Base-by-base conservation (phyloP, 306 rosid genomes). In the Sechiopsis laciniata region DNA sequence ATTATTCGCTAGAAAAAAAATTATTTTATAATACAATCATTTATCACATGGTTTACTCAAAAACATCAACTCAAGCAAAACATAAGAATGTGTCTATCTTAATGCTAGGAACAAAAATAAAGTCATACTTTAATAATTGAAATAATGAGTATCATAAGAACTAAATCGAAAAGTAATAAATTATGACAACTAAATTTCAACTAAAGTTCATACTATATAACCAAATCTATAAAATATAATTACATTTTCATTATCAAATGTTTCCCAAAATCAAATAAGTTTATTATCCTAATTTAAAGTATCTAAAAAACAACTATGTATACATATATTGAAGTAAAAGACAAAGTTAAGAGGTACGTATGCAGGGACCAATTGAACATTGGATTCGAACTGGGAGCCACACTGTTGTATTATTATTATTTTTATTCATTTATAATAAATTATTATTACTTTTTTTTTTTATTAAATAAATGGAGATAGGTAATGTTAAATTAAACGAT, bases 341-440 rank as follows among this genome's bases (percentile, higher is more conserved):
- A 42, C n/a, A 42, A 20, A 20, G 6, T 11, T 19, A 19, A 45
- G 20, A 17, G 17, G 15, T 5, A 48, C 3, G 19, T 20, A 0
- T 6, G 72, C 46, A 32, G 55, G 72, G 72, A 46, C 72, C 55
- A 20, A 11, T 12, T 46, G 55, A 67, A 46, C 56, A 45, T 67
- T 67, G 72, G 72, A 67, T 67, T 67, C 72, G 37, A 46, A 67
- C 7, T 12, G 12, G 8, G 69, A 63, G 48, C 22, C 19, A 45
- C 3, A 2, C 37, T 21, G 2, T 16, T 3, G 8, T 45, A 11
- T 64, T 64, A 7, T 37, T 35, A 40, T 17, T 65, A 17, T n/a
- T 35, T 3, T n/a, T 65, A 37, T 19, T 57, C 12, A 10, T 58
- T 46, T 26, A 26, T 26, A 32, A 32, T 32, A 26, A 26, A 26